phyloP scores from a whole-genome alignment of 768 basidiomycete species.

The Russula lepida region DNA sequence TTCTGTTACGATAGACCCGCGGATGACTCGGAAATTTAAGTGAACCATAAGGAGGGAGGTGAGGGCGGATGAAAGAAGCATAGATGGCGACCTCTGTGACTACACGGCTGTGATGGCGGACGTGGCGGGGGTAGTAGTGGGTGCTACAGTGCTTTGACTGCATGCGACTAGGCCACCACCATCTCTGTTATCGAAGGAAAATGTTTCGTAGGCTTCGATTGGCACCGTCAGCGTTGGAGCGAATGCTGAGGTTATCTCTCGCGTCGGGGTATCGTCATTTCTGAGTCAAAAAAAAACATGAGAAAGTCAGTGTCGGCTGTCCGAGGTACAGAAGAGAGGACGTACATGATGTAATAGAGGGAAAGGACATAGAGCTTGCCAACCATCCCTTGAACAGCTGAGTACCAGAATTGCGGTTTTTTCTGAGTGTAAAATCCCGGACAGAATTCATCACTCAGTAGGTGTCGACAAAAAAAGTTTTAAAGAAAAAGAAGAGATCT shows the following conservation, averaged over 20 bases:
- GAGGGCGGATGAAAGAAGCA: not conserved
- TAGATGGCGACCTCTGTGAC: not conserved
- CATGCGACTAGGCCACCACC: not conserved
- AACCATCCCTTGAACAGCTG: not conserved
- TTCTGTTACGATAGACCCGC: not conserved
- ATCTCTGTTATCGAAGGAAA: not conserved
- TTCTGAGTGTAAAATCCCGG: not conserved
- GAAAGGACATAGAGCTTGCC: slow-evolving; percentile 17
- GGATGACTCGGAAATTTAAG: too few relatives aligned
- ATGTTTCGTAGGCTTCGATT: not conserved
- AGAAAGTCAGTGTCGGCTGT: not conserved
- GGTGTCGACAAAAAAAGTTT: not conserved
- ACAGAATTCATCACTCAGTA: not conserved
- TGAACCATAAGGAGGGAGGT: too few relatives aligned
- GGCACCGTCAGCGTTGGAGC: slow-evolving; percentile 3
- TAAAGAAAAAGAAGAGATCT: too few relatives aligned
- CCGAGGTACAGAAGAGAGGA: not conserved
- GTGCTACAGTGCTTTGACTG: not conserved
- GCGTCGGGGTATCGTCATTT: not conserved
- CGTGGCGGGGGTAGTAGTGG: not conserved
- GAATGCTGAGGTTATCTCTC: not conserved
- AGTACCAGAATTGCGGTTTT: not conserved
- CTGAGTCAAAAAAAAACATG: not conserved
- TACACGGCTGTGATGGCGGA: not conserved
- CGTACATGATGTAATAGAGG: slow-evolving; percentile 9